Conservation (phyloP, 164 flowering plant genomes). For the Dillenia suffruticosa region DNA sequence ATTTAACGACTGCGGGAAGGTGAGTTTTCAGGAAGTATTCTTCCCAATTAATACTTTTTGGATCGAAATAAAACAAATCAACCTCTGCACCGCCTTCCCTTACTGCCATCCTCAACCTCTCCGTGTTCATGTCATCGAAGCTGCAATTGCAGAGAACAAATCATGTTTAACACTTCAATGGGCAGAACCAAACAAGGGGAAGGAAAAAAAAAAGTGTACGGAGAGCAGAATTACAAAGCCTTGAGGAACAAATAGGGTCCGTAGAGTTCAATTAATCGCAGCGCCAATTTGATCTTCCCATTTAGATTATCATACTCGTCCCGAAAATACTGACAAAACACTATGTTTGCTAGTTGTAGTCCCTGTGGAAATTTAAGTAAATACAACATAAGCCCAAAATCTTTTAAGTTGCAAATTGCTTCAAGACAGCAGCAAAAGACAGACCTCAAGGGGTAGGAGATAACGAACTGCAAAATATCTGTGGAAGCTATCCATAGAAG, state of each 20-base stretch:
- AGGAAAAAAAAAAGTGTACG: background rate
- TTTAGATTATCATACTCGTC: conserved; percentile 20
- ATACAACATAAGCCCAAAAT: too few species aligned
- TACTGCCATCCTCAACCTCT: conserved; percentile 28
- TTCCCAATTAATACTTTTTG: conserved; percentile 51
- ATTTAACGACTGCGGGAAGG: conserved; percentile 45
- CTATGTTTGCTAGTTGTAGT: conserved; percentile 30
- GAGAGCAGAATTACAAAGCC: conserved; percentile 37
- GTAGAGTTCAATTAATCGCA: conserved; percentile 48
- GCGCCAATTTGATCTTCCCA: conserved; percentile 33
- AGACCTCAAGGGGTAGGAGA: conserved; percentile 55
- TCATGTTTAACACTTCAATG: background rate
- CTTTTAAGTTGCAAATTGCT: too few species aligned
- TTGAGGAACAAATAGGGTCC: conserved; percentile 52
- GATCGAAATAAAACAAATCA: conserved; percentile 45
- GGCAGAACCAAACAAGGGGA: background rate
- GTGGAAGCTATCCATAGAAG: conserved; percentile 40
- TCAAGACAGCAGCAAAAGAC: background rate
- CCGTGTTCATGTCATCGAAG: conserved; percentile 55
- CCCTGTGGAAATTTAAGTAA: conserved; percentile 19
- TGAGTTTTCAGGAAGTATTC: conserved; percentile 57
- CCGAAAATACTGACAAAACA: conserved; percentile 29
- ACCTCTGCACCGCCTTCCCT: conserved; percentile 19
- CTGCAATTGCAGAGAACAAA: conserved; percentile 23
- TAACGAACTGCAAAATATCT: conserved; percentile 49